These are phyloP conservation scores for Theobroma cacao DNA, from an alignment of 345 rosid species.

Conservation along the genomic window DNA sequence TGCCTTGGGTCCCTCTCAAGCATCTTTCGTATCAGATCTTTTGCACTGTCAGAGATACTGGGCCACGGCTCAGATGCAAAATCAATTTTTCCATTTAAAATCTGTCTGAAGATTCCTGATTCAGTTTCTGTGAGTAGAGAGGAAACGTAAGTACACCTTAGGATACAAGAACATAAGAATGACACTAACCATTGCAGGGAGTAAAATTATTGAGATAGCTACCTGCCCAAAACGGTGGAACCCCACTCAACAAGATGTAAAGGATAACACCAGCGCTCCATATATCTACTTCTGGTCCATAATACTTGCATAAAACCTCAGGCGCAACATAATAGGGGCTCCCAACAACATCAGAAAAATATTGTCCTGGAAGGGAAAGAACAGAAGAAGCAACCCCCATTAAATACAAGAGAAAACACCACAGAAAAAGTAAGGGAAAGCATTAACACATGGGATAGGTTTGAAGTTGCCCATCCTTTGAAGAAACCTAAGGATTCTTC, in stretches of 20 bases:
- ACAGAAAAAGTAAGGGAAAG: neutral
- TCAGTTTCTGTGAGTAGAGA: slow-evolving; percentile 64
- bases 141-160: neutral
- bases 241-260: slow-evolving; percentile 89
- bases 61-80: slow-evolving; percentile 97
- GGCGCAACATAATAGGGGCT: slow-evolving; percentile 99
- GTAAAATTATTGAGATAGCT: neutral
- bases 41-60: slow-evolving; percentile 79
- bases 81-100: slow-evolving; percentile 80
- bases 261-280: slow-evolving; percentile 99
- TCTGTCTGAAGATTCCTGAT: slow-evolving; percentile 94
- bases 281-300: slow-evolving; percentile 91
- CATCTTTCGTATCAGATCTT: slow-evolving; percentile 82
- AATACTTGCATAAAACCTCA: slow-evolving; percentile 78
- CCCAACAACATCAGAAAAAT: slow-evolving; percentile 85
- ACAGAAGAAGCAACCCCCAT: neutral
- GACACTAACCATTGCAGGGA: neutral
- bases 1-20: slow-evolving; percentile 83
- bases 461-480: neutral
- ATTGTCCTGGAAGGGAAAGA: slow-evolving; percentile 54
- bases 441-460: neutral
- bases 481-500: neutral
- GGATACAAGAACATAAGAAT: neutral
- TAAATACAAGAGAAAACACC: slow-evolving; percentile 6
- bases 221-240: slow-evolving; percentile 99